Evolutionary conservation across 2,329 filamentous ascomycete species (phyloP), one percentile per base, ranked within the genome.

Genomic region (Emmonsiellopsis sp.): DNA sequence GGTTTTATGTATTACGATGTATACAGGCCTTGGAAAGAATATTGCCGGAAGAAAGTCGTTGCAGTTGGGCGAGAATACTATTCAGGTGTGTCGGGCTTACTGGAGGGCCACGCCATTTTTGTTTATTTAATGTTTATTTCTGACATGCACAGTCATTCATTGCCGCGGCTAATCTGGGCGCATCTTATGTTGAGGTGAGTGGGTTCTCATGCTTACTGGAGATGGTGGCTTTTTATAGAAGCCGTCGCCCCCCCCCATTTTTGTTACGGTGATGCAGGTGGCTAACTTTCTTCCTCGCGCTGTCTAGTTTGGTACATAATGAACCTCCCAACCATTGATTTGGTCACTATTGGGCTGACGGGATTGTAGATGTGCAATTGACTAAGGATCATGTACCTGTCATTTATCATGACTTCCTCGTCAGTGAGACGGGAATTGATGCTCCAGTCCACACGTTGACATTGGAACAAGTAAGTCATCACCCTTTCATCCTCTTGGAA

Each of bases 381-480:
- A 98, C 93, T n/a, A 98, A 98, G 65, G 93, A 98, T 66, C 90
- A 94, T 63, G 90, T 98, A 1, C 93, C 93, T 0, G 92, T 98
- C 59, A 95, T 98, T 63, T 98, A 98, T 66, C 93, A 98, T 66
- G 93, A 98, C 69, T 98, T 98, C 65, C 77, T 97, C 11, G 93
- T 98, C 67, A 95, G 90, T 65, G 93, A 98, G 71, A 97, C 93
- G 0, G 93, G 94, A 8, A 93, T 96, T 52, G 93, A 98, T 65
- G 93, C 93, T 0, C 93, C 93, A 0, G 92, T 98, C 1, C 93
- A 98, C 66, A 95, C 89, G 0, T 76, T 98, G 58, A 98, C 93
- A 0, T 74, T 97, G 3, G 92, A 98, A 65, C 93, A 96, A 76
- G 64, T 67, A 52, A 43, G 57, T 56, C 21, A n/a, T 42, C 37